A percentile compares a stretch with the other conserved stretches of the same genome.
These are phyloP conservation scores for Themeda triandra DNA, from an alignment of 176 grass and related monocot genomes.

Conservation along the genomic window DNA sequence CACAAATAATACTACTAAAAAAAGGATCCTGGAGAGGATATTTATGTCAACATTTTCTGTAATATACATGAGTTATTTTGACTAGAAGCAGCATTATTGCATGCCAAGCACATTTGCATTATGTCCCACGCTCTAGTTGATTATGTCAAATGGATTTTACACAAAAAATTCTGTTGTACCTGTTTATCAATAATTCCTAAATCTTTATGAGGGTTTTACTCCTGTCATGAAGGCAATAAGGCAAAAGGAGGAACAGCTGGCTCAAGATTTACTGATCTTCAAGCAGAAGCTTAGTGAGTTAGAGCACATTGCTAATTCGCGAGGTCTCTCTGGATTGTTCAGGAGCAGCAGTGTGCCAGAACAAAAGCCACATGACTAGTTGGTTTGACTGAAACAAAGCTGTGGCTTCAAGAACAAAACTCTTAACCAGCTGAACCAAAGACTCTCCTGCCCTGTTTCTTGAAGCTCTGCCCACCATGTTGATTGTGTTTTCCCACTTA, in stretches of 20 bases:
- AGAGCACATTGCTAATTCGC: slow-evolving; percentile 34
- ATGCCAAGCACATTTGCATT: neutral
- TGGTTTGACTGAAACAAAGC: neutral
- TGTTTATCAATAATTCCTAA: neutral
- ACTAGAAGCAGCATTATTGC: neutral
- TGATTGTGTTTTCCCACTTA: neutral
- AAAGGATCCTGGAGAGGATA: neutral
- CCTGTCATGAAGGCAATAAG: slow-evolving; percentile 43
- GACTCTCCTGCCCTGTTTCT: neutral
- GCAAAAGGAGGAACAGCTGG: slow-evolving; percentile 48
- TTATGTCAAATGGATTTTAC: neutral
- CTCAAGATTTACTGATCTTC: slow-evolving; percentile 36
- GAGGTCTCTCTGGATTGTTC: slow-evolving; percentile 50
- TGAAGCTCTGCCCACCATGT: neutral
- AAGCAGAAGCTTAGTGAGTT: slow-evolving; percentile 50
- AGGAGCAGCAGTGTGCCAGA: slow-evolving; percentile 23
- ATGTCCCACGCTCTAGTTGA: neutral
- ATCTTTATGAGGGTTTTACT: neutral
- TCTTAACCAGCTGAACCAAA: neutral
- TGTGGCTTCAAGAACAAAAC: neutral
- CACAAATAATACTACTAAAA: neutral
- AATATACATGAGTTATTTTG: neutral
- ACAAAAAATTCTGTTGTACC: neutral
- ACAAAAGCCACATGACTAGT: slow-evolving; percentile 7
- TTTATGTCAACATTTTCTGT: neutral